These are phyloP conservation scores for Boletus barrowsii DNA, from an alignment of 768 basidiomycete species.

Conservation along the genomic window DNA sequence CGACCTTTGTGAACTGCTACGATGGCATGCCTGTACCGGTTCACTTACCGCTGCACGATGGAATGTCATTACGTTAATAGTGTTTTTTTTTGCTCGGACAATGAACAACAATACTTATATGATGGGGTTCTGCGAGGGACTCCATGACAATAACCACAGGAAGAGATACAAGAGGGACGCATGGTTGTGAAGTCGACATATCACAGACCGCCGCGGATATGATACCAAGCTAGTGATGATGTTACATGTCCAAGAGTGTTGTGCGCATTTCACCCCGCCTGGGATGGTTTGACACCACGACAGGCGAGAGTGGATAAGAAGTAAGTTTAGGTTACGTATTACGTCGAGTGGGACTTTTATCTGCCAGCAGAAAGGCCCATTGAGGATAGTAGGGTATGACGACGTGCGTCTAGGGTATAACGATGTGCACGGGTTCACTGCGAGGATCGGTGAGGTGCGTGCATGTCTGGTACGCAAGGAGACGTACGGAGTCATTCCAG, in stretches of 20 bases:
- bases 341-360: constrained; percentile 27
- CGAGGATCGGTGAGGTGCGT: constrained; percentile 5
- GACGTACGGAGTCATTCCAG: constrained; percentile 50
- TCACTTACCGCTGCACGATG: neutral
- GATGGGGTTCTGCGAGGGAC: neutral
- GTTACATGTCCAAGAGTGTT: constrained; percentile 30
- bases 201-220: constrained; percentile 10
- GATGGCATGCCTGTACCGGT: neutral
- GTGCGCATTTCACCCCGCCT: constrained; percentile 13
- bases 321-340: constrained; percentile 32
- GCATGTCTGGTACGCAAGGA: neutral
- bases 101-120: constrained; percentile 3
- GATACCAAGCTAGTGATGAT: constrained; percentile 20
- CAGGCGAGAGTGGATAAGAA: constrained; percentile 17
- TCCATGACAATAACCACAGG: constrained; percentile 12
- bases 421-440: constrained; percentile 19
- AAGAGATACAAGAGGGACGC: constrained; percentile 12
- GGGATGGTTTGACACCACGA: constrained; percentile 6
- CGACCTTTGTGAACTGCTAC: constrained; percentile 14
- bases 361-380: constrained; percentile 26
- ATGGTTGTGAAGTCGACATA: constrained; percentile 3
- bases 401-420: constrained; percentile 26
- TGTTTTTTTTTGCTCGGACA: neutral
- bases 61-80: constrained; percentile 15
- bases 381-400: constrained; percentile 29